phyloP scores from a whole-genome alignment of 306 rosid genomes.

The Biancaea sappan region DNA sequence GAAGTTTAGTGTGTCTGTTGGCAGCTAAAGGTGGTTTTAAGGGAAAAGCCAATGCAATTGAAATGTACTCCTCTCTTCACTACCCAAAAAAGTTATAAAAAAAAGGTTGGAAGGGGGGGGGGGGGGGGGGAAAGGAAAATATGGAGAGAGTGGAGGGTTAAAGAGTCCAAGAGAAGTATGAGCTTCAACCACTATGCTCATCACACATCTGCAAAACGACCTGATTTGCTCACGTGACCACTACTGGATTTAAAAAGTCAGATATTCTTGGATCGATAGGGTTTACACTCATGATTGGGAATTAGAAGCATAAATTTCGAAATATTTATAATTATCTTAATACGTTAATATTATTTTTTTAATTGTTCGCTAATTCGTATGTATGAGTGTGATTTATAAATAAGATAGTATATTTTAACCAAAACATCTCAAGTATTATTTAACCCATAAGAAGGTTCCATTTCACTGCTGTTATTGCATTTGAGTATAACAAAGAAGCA shows the following conservation, averaged over 20 bases:
- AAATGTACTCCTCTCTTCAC: not conserved
- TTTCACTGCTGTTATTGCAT: not conserved
- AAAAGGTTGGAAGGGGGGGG: slow-evolving; percentile 9
- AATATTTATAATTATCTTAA: no score
- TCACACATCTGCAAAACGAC: slow-evolving; percentile 45
- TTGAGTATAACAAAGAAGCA: not conserved
- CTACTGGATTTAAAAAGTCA: no score
- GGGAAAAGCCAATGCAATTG: slow-evolving; percentile 4
- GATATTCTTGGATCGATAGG: no score
- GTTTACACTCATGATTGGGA: no score
- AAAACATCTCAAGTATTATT: no score
- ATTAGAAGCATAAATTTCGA: no score
- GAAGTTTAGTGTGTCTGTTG: not conserved
- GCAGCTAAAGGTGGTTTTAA: slow-evolving; percentile 6
- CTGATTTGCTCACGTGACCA: slow-evolving; percentile 44
- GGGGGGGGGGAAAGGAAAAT: slow-evolving; percentile 32
- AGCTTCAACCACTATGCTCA: slow-evolving; percentile 29
- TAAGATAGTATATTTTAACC: no score
- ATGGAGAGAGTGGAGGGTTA: slow-evolving; percentile 26
- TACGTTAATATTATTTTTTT: no score
- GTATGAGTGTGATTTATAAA: no score
- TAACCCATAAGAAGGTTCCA: not conserved
- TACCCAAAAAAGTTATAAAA: not conserved
- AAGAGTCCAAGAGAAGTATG: slow-evolving; percentile 16
- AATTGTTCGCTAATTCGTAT: no score